phyloP scores from a whole-genome alignment of 108 stramenopile species.

The Skeletonema potamos region DNA sequence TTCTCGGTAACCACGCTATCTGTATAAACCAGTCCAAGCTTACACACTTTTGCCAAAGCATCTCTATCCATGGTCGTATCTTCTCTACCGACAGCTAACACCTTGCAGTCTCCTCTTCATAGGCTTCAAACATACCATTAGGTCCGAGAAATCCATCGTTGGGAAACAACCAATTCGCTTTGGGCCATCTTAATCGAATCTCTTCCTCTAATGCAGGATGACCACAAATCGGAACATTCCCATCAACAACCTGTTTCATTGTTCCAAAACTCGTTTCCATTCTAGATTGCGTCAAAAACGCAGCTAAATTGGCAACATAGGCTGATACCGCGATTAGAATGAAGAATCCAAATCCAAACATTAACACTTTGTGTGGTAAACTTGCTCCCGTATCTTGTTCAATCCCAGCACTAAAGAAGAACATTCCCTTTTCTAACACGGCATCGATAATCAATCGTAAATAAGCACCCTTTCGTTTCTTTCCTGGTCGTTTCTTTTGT shows the following conservation, averaged over 20 bases:
- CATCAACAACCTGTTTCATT: slow-evolving; percentile 4
- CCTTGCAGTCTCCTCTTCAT: slow-evolving; percentile 17
- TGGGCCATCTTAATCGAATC: slow-evolving; percentile 10
- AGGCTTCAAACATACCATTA: slow-evolving; percentile 7
- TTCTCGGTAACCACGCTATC: slow-evolving; percentile 15
- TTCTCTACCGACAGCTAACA: slow-evolving; percentile 16
- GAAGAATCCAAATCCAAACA: slow-evolving; percentile 31
- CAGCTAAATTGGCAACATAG: slow-evolving; percentile 27
- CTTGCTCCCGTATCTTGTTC: slow-evolving; percentile 15
- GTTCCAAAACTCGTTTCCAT: background rate
- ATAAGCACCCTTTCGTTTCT: background rate
- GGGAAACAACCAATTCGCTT: slow-evolving; percentile 9
- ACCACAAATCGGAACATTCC: slow-evolving; percentile 9
- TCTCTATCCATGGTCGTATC: slow-evolving; percentile 1
- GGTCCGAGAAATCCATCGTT: slow-evolving; percentile 1
- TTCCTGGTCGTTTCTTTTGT: background rate
- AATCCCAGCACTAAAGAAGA: slow-evolving; percentile 24
- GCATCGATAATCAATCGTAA: background rate
- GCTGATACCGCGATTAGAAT: slow-evolving; percentile 20
- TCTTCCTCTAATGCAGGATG: slow-evolving; percentile 22
- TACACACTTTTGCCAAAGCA: slow-evolving; percentile 7
- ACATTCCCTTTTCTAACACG: slow-evolving; percentile 4
- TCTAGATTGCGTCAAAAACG: slow-evolving; percentile 6
- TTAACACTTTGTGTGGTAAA: slow-evolving; percentile 11
- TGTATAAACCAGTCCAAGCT: slow-evolving; percentile 11